Conservation (phyloP, 2,329 filamentous ascomycete species). For the Monosporascus sp. region DNA sequence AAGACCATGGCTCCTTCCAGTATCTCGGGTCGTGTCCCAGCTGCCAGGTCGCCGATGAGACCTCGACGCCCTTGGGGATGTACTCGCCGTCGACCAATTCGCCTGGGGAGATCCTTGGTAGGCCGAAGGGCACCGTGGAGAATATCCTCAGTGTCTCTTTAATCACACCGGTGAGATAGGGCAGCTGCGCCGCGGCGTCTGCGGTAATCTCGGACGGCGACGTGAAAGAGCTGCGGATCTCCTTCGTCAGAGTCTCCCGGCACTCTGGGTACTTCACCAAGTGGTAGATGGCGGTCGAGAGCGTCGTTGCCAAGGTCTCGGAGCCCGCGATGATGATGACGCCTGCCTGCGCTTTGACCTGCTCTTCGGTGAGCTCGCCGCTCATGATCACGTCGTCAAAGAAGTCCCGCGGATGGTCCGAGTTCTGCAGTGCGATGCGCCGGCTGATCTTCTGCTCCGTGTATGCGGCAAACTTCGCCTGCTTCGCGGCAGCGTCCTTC, state of each 20-base stretch:
- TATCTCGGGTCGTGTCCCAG: constrained; percentile 15
- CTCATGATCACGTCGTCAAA: constrained; percentile 13
- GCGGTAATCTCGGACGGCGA: constrained; percentile 15
- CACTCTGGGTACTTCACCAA: constrained; percentile 29
- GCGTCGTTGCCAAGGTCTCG: constrained; percentile 34
- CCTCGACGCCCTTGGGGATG: constrained; percentile 15
- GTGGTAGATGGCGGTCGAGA: constrained; percentile 31
- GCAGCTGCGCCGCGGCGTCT: constrained; percentile 8
- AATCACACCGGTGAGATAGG: constrained; percentile 19
- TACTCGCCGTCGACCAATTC: constrained; percentile 19
- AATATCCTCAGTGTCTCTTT: constrained; percentile 18
- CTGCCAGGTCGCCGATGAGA: constrained; percentile 17
- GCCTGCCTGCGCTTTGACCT: constrained; percentile 17
- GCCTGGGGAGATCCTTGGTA: constrained; percentile 19
- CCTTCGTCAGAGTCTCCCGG: constrained; percentile 27
- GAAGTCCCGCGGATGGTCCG: constrained; percentile 9
- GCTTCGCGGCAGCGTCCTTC: constrained; percentile 11
- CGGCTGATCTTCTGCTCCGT: constrained; percentile 14
- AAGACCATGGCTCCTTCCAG: constrained; percentile 17
- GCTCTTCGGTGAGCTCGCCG: constrained; percentile 7
- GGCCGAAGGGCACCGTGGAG: constrained; percentile 19
- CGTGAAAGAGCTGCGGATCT: constrained; percentile 28
- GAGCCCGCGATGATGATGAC: constrained; percentile 32
- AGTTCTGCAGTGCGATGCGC: constrained; percentile 10
- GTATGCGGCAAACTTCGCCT: constrained; percentile 15